phyloP scores from a whole-genome alignment of 768 basidiomycete genomes.

The Termitomyces sp. region DNA sequence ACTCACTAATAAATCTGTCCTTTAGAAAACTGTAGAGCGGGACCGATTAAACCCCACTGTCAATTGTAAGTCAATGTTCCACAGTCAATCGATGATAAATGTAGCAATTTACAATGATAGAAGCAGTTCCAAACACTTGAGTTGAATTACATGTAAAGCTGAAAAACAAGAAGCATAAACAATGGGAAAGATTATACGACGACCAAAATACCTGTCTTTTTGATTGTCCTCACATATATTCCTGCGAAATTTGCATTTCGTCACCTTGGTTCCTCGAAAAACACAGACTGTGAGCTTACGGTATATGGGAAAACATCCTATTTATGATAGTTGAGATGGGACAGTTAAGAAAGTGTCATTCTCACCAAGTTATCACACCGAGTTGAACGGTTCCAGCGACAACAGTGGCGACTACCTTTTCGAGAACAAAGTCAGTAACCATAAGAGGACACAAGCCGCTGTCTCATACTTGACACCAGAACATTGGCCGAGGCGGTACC shows the following conservation, averaged over 20 bases:
- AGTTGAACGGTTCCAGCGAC: slow-evolving; percentile 65
- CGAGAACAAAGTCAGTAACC: neutral
- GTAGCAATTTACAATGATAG: slow-evolving; percentile 48
- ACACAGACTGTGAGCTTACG: slow-evolving; percentile 27
- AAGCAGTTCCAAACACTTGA: slow-evolving; percentile 46
- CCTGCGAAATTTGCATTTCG: slow-evolving; percentile 17
- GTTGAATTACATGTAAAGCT: slow-evolving; percentile 49
- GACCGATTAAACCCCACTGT: slow-evolving; percentile 66
- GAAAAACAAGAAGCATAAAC: neutral
- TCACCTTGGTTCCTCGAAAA: neutral
- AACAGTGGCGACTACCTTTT: slow-evolving; percentile 45
- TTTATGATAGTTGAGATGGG: neutral
- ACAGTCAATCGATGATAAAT: neutral
- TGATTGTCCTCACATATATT: slow-evolving; percentile 42
- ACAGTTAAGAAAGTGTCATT: neutral
- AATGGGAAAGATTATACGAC: neutral
- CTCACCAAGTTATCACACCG: slow-evolving; percentile 57
- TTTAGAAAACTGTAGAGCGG: slow-evolving; percentile 46
- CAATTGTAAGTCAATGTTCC: slow-evolving; percentile 10
- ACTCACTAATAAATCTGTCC: slow-evolving; percentile 57
- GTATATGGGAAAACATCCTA: slow-evolving; percentile 58
- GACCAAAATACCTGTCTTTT: slow-evolving; percentile 29
- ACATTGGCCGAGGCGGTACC: slow-evolving; percentile 62
- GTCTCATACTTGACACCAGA: slow-evolving; percentile 47
- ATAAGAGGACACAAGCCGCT: neutral